These are phyloP conservation scores for Akanthomyces uredinophilus DNA, from an alignment of 2,329 filamentous ascomycete species.

Conservation along the genomic window DNA sequence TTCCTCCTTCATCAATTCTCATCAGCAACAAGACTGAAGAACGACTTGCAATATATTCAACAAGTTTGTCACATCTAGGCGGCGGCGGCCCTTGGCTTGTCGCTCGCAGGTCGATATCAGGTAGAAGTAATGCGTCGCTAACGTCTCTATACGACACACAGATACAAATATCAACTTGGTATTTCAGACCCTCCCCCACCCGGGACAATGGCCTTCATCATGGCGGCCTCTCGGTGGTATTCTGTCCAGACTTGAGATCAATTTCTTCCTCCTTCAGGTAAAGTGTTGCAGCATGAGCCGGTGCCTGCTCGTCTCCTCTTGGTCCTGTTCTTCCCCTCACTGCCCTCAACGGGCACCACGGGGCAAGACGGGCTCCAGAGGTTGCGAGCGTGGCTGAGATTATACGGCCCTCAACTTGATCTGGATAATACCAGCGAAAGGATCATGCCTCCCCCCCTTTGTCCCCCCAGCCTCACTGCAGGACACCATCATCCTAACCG, in stretches of 20 bases:
- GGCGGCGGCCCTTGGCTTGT: neutral
- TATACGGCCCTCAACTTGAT: constrained; percentile 93
- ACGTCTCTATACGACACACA: constrained; percentile 2
- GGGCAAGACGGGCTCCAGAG: neutral
- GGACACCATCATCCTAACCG: constrained; percentile 26
- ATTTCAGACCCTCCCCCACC: constrained; percentile 1
- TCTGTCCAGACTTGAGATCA: constrained; percentile 32
- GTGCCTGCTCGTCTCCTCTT: constrained; percentile 38
- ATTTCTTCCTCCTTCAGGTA: constrained; percentile 32
- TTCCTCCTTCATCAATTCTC: neutral
- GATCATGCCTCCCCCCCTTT: constrained; percentile 73
- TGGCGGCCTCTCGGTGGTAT: constrained; percentile 31
- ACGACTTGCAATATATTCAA: neutral
- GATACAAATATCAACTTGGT: constrained; percentile 1
- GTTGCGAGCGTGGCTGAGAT: constrained; percentile 58
- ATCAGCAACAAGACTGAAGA: neutral
- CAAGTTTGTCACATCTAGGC: constrained; percentile 6
- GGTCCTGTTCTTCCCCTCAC: neutral
- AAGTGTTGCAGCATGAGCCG: constrained; percentile 56
- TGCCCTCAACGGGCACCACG: constrained; percentile 24
- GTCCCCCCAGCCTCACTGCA: constrained; percentile 40
- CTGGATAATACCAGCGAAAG: constrained; percentile 99
- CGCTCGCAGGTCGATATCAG: neutral
- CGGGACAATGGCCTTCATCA: constrained; percentile 21
- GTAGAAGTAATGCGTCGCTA: neutral